phyloP scores from a whole-genome alignment of 1,284 basidiomycete genomes.

The Ganoderma boninense region DNA sequence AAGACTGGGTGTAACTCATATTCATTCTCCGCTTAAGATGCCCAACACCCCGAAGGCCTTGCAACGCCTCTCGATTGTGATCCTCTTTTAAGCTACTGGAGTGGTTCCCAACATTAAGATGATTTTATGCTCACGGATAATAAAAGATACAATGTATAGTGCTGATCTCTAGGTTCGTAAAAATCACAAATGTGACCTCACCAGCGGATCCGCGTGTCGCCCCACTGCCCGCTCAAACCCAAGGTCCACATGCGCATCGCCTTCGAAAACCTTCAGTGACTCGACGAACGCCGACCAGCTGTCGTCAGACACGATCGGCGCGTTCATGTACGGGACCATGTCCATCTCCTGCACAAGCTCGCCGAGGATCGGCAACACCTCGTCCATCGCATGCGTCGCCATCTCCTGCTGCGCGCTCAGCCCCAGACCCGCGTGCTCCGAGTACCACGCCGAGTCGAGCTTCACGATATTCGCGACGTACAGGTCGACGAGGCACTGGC shows the following conservation, averaged over 20 bases:
- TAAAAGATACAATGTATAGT: no score
- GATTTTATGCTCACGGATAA: no score
- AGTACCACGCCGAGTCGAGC: conserved; percentile 51
- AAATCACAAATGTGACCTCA: conserved; percentile 35
- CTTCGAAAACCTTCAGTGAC: conserved; percentile 30
- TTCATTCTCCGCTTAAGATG: no score
- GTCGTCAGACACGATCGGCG: conserved; percentile 47
- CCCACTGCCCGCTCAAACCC: conserved; percentile 18
- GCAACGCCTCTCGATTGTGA: no score
- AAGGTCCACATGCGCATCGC: conserved; percentile 30
- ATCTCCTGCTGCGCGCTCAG: conserved; percentile 34
- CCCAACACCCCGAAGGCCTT: no score
- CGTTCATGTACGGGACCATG: conserved; percentile 44
- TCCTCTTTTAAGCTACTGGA: no score
- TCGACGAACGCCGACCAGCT: conserved; percentile 44
- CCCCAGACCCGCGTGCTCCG: conserved; percentile 42
- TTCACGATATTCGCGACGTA: conserved; percentile 45
- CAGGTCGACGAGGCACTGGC: conserved; percentile 41
- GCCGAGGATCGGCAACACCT: conserved; percentile 41
- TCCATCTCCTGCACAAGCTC: conserved; percentile 42
- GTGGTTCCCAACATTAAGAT: no score
- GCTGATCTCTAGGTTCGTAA: not conserved
- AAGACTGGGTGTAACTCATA: no score
- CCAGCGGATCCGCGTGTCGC: conserved; percentile 25
- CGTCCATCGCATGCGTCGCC: conserved; percentile 41